phyloP scores from a whole-genome alignment of 306 rosid genomes.

The Carpinus viminea region DNA sequence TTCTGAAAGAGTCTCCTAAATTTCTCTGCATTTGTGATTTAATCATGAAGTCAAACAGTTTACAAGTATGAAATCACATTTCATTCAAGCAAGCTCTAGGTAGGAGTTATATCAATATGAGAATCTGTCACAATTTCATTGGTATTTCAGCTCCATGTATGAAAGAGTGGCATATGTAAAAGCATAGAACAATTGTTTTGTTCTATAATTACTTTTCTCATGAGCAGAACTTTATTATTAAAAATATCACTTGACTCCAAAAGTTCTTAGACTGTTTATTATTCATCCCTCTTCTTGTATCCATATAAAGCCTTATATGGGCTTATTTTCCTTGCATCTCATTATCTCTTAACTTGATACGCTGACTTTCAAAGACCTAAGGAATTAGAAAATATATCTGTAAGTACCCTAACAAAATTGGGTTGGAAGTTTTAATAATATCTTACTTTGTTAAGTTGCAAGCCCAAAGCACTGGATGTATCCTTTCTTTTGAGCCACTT shows the following conservation, averaged over 20 bases:
- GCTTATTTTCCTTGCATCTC: not conserved
- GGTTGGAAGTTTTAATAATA: not conserved
- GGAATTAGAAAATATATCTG: too few relatives aligned
- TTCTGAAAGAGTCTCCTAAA: not conserved
- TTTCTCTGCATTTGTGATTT: not conserved
- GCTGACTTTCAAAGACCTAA: not conserved
- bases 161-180: not conserved
- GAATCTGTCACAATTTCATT: not conserved
- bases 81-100: not conserved
- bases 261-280: not conserved
- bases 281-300: not conserved
- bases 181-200: not conserved
- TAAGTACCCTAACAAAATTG: not conserved
- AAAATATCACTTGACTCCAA: not conserved
- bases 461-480: too few relatives aligned
- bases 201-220: too few relatives aligned
- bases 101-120: not conserved
- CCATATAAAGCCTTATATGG: too few relatives aligned
- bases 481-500: not conserved
- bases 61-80: not conserved
- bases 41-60: not conserved
- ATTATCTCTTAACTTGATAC: not conserved
- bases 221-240: not conserved
- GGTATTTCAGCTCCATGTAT: not conserved
- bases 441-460: too few relatives aligned